A percentile compares a stretch with the other conserved stretches of the same genome.
phyloP scores from a whole-genome alignment of 2,329 filamentous ascomycete species.

The Penicillium sp. region DNA sequence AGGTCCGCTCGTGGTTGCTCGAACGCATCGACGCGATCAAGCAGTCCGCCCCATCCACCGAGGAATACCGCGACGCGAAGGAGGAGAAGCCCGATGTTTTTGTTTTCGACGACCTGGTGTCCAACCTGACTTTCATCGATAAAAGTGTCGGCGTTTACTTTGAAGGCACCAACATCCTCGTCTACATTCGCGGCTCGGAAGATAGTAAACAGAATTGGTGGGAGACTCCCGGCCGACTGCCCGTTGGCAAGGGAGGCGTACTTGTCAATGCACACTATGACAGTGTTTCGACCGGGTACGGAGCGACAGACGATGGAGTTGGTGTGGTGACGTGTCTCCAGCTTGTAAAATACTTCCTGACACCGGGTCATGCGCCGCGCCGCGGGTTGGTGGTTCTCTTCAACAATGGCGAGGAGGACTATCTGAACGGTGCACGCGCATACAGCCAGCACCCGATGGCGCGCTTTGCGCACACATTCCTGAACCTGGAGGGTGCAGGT shows the following conservation, averaged over 20 bases:
- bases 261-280: conserved; percentile 95
- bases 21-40: conserved; percentile 68
- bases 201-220: conserved; percentile 75
- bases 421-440: conserved; percentile 78
- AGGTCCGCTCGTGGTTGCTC: conserved; percentile 73
- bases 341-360: conserved; percentile 81
- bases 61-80: conserved; percentile 16
- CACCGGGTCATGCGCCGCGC: conserved; percentile 66
- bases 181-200: conserved; percentile 81
- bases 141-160: conserved; percentile 67
- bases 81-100: conserved; percentile 43
- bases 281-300: conserved; percentile 86
- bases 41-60: conserved; percentile 51
- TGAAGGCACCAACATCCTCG: conserved; percentile 86
- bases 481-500: conserved; percentile 93
- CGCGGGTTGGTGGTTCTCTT: conserved; percentile 79
- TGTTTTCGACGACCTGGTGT: conserved; percentile 73
- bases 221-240: conserved; percentile 51
- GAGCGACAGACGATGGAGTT: conserved; percentile 90
- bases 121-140: conserved; percentile 71
- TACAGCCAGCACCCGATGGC: conserved; percentile 81
- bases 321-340: conserved; percentile 85
- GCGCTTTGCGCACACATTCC: conserved; percentile 77
- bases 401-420: conserved; percentile 97
- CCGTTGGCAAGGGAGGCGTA: conserved; percentile 68